Base-by-base conservation (phyloP, 495 filamentous ascomycete species). In the Podospora conica region DNA sequence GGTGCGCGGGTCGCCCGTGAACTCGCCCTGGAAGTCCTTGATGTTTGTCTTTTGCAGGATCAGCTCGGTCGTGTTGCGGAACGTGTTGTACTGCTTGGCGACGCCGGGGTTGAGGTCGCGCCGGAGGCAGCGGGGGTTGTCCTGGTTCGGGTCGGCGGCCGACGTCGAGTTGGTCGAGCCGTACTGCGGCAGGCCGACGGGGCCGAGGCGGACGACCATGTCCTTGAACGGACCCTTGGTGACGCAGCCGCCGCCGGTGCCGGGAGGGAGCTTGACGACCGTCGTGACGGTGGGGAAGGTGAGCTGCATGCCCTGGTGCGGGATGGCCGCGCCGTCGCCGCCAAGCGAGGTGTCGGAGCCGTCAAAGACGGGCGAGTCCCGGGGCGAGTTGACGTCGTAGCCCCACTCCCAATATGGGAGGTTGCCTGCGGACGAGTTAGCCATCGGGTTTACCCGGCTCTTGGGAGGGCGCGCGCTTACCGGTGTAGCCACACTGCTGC, bases 401-500 rank as follows among this genome's bases (percentile, higher is more conserved):
- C 79, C 72, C 84, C 86, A 88, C 70, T 90, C 81, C 87, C 86
- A 88, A 76, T 88, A 89, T 12, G 72, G 73, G 18, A 76, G 71
- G 29, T 40, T 65, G 60, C 28, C 63, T 65, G 23, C 5, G 23
- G 7, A 21, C 18, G 12, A 10, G 63, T 27, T 21, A 40, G 20
- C 3, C 7, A 1, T 0, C 2, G 15, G 20, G 3, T 5, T 31
- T 29, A 9, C 3, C 22, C 12, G 12, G 55, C 5, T 27, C 6
- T 11, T 25, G 21, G 22, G 24, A 24, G 15, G 18, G 25, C 2
- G 27, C 2, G 27, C 2, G 59, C 68, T 31, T 68, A 60, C 87
- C 87, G 5, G 74, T 83, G 71, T 90, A 92, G 48, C 87, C 88
- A 73, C 90, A 92, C 66, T 91, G 86, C 20, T 87, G 61, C 33